Evolutionary conservation across 2,329 filamentous ascomycete species (phyloP), one percentile per base, ranked within the genome.

Genomic region (Diaporthe caulivora): DNA sequence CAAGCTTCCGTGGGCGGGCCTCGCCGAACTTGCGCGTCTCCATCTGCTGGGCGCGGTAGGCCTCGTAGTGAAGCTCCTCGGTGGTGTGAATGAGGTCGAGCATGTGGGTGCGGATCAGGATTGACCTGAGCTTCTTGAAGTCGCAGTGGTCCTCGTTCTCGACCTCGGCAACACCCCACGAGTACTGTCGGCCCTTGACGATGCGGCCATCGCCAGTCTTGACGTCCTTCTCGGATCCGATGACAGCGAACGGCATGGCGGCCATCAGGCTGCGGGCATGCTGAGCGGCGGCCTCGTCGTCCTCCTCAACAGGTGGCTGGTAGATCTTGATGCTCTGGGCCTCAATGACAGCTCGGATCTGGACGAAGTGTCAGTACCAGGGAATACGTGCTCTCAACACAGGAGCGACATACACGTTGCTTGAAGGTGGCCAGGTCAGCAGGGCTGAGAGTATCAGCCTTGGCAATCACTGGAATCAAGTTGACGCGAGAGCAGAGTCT

Each of bases 81-180:
- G 97, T 99, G 77, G 97, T 99, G 89, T 99, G 97, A 83, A 99
- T 99, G 77, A 99, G 93, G 84, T 99, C 97, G 81, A 99, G 92
- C 97, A 99, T 99, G 89, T 99, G 97, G 67, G 96, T 98, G 85
- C 97, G 95, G 88, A 99, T 98, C 78, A 99, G 90, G 81, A 99
- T 98, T 64, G 96, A 98, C 80, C 97, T 95, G 77, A 99, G 93
- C 90, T 99, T 99, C 93, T 99, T 99, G 90, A 99, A 99, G 86
- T 99, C 97, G 87, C 97, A 99, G 90, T 99, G 97, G 83, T 99
- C 97, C 87, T 99, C 97, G 83, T 99, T 99, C 90, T 99, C 97
- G 69, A 99, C 97, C 86, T 99, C 97, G 76, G 97, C 97, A 80
- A 99, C 97, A 89, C 97, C 97, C 97, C 97, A 99, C 72, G 95